phyloP scores from a whole-genome alignment of 2,329 filamentous ascomycete genomes.

The Aureobasidium sp. region DNA sequence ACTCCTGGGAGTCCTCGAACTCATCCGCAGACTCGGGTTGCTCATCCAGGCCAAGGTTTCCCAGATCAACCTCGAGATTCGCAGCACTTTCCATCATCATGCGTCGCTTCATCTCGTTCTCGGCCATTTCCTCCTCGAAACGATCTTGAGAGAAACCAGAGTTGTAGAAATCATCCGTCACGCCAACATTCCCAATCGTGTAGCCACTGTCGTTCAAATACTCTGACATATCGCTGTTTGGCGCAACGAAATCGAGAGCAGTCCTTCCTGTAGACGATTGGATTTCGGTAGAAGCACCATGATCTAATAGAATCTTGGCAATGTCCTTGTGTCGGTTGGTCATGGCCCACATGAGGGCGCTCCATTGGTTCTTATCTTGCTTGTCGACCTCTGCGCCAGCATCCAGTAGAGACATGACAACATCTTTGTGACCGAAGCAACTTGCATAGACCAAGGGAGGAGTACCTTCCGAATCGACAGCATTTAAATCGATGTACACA shows the following conservation, averaged over 20 bases:
- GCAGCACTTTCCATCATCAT: conserved; percentile 99
- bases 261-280: conserved; percentile 91
- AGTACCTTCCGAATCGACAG: conserved; percentile 87
- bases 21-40: conserved; percentile 81
- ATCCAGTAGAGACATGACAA: conserved; percentile 75
- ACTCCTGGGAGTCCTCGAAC: conserved; percentile 84
- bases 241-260: conserved; percentile 90
- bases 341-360: conserved; percentile 98
- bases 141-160: conserved; percentile 85
- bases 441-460: conserved; percentile 96
- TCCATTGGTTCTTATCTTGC: conserved; percentile 96
- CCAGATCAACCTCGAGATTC: conserved; percentile 91
- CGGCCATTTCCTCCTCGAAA: conserved; percentile 95
- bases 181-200: conserved; percentile 70
- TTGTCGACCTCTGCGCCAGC: conserved; percentile 84
- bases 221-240: conserved; percentile 92
- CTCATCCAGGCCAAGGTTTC: conserved; percentile 92
- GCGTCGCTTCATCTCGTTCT: conserved; percentile 87
- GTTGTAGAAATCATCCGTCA: conserved; percentile 84
- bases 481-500: conserved; percentile 74
- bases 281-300: conserved; percentile 89
- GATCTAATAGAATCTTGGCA: conserved; percentile 84
- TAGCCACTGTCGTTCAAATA: conserved; percentile 95
- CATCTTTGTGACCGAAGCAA: conserved; percentile 91
- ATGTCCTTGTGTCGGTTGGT: conserved; percentile 96